Conservation (phyloP, 768 basidiomycete species). For the Pleurotus giganteus region DNA sequence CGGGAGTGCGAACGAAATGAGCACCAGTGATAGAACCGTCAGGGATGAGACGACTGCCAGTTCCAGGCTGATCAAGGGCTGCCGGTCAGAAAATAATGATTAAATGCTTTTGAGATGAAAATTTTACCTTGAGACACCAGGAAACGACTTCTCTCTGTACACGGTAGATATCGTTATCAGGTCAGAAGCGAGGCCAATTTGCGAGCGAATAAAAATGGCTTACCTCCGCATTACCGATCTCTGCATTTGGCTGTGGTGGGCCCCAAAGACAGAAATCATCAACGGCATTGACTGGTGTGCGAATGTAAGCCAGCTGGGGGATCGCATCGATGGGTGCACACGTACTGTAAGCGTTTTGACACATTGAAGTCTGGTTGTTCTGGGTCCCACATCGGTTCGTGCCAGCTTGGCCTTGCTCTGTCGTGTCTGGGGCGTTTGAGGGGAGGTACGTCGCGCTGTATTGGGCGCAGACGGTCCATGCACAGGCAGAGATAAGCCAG, state of each 20-base stretch:
- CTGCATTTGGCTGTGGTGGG: slow-evolving; percentile 45
- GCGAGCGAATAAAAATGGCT: slow-evolving; percentile 3
- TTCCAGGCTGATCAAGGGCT: slow-evolving; percentile 41
- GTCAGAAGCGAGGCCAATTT: slow-evolving; percentile 11
- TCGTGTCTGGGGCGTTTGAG: slow-evolving; percentile 41
- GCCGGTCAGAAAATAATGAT: slow-evolving; percentile 5
- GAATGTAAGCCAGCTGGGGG: neutral
- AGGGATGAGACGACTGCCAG: slow-evolving; percentile 69
- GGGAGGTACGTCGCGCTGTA: slow-evolving; percentile 50
- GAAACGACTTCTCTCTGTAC: slow-evolving; percentile 37
- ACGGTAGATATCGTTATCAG: slow-evolving; percentile 1
- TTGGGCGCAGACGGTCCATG: slow-evolving; percentile 15
- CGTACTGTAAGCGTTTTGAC: slow-evolving; percentile 66
- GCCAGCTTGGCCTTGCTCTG: slow-evolving; percentile 59
- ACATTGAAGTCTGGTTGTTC: slow-evolving; percentile 53
- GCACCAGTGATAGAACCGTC: slow-evolving; percentile 67
- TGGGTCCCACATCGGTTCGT: slow-evolving; percentile 64
- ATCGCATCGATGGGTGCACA: slow-evolving; percentile 12
- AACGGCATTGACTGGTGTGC: slow-evolving; percentile 49
- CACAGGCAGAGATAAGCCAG: neutral
- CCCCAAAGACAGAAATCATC: slow-evolving; percentile 48
- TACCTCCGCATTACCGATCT: slow-evolving; percentile 64
- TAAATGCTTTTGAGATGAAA: neutral
- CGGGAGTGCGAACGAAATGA: slow-evolving; percentile 71
- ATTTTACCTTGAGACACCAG: slow-evolving; percentile 42